Percentiles rank a stretch among this genome's conserved stretches.
phyloP scores from a whole-genome alignment of 192 early-diverging fungal genomes.

The Coemansia sp. region DNA sequence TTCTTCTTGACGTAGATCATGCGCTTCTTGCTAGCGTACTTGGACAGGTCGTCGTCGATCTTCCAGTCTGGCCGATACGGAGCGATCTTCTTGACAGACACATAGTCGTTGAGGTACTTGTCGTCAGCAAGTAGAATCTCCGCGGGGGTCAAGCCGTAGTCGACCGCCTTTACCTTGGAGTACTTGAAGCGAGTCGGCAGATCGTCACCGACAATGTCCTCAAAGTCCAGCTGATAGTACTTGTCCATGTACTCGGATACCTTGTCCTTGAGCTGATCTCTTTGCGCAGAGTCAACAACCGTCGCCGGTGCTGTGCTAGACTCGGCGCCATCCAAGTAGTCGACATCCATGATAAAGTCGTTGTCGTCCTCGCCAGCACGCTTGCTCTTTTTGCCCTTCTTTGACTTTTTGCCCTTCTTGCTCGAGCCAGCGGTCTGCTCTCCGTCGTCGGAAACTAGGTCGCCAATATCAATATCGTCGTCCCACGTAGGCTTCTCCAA shows the following conservation, averaged over 20 bases:
- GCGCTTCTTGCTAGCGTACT: conserved; percentile 65
- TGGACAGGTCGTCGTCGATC: conserved; percentile 54
- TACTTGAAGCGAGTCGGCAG: conserved; percentile 93
- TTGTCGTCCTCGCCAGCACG: conserved; percentile 57
- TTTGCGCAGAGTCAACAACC: conserved; percentile 14
- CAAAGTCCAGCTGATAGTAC: conserved; percentile 89
- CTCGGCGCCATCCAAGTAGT: conserved; percentile 76
- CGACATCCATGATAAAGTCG: conserved; percentile 91
- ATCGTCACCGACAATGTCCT: conserved; percentile 85
- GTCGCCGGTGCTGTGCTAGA: background rate
- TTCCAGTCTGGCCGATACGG: conserved; percentile 71
- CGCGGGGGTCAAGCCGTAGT: conserved; percentile 77
- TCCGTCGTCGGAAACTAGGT: conserved; percentile 60
- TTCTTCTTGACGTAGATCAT: conserved; percentile 56
- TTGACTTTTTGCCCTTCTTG: conserved; percentile 36
- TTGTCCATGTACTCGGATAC: conserved; percentile 83
- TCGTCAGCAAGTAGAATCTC: conserved; percentile 94
- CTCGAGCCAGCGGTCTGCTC: conserved; percentile 13
- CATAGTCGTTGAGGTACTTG: conserved; percentile 80
- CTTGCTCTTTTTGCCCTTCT: conserved; percentile 41
- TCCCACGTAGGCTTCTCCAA: conserved; percentile 85
- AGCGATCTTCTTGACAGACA: conserved; percentile 86
- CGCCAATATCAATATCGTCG: conserved; percentile 81
- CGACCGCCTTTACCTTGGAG: conserved; percentile 74
- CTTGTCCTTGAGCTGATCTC: conserved; percentile 53